phyloP scores from a whole-genome alignment of 1,284 basidiomycete species.

The Fistulina hepatica region DNA sequence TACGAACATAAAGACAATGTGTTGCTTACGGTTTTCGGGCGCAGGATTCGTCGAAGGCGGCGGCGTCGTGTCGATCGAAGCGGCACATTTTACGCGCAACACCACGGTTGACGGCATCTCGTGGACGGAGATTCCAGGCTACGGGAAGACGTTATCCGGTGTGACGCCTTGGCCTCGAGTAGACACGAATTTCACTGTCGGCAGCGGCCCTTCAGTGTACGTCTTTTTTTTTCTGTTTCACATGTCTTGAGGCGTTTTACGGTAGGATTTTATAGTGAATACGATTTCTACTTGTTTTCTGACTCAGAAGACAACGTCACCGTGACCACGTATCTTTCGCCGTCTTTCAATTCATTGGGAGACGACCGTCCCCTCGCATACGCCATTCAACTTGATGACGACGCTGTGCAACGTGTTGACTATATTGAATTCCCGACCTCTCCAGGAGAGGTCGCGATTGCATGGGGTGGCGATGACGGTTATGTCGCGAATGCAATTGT shows the following conservation, averaged over 20 bases:
- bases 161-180: conserved; percentile 50
- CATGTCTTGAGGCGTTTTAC: conserved; percentile 4
- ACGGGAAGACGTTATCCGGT: conserved; percentile 48
- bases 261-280: conserved; percentile 33
- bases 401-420: conserved; percentile 31
- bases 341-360: conserved; percentile 48
- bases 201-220: conserved; percentile 49
- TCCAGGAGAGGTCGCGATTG: conserved; percentile 39
- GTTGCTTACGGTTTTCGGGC: no score
- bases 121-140: conserved; percentile 50
- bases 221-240: conserved; percentile 15
- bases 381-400: conserved; percentile 44
- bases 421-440: conserved; percentile 39
- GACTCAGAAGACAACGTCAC: no score
- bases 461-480: conserved; percentile 39
- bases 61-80: conserved; percentile 55
- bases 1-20: no score
- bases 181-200: conserved; percentile 45
- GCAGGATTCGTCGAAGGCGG: conserved; percentile 54
- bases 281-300: conserved; percentile 46
- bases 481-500: conserved; percentile 46
- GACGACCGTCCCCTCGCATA: conserved; percentile 43
- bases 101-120: conserved; percentile 38
- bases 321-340: conserved; percentile 43
- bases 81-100: conserved; percentile 44